Percentiles rank a stretch among this genome's conserved stretches.
Evolutionary conservation across 2,329 filamentous ascomycete genomes (phyloP).

Genomic region (Botrytis cinerea): DNA sequence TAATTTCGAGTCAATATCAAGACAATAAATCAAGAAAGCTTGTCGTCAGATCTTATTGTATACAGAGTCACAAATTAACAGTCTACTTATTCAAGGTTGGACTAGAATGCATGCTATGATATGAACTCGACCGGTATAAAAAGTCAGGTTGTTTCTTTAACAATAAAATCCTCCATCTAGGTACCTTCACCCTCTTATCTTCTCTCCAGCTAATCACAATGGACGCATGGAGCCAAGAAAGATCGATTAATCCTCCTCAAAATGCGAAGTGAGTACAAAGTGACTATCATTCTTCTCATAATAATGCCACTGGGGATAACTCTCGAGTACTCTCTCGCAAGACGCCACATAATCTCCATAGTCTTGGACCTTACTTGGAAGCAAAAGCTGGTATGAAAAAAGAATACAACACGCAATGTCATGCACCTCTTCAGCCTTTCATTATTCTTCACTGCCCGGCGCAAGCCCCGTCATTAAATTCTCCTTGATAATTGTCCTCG

Average conservation of each 20-base stretch:
- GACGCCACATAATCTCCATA: not conserved
- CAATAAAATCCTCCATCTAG: not conserved
- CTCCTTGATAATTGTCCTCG: rapidly evolving
- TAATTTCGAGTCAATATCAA: rapidly evolving
- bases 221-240: not conserved
- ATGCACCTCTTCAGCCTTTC: not conserved
- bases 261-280: not conserved
- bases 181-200: not conserved
- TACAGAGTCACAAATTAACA: not conserved
- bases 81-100: not conserved
- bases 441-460: rapidly evolving
- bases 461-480: too few species aligned
- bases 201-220: not conserved
- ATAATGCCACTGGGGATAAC: not conserved
- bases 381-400: rapidly evolving
- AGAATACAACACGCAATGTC: not conserved
- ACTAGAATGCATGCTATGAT: not conserved
- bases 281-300: not conserved
- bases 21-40: too few species aligned
- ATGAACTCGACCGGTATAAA: not conserved
- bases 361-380: rapidly evolving
- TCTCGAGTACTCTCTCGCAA: not conserved
- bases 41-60: too few species aligned
- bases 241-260: not conserved
- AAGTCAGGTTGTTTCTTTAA: not conserved